Evolutionary conservation across 1,284 basidiomycete genomes (phyloP), one percentile per base, ranked within the genome.

Genomic region (Cryptococcus deneoformans): DNA sequence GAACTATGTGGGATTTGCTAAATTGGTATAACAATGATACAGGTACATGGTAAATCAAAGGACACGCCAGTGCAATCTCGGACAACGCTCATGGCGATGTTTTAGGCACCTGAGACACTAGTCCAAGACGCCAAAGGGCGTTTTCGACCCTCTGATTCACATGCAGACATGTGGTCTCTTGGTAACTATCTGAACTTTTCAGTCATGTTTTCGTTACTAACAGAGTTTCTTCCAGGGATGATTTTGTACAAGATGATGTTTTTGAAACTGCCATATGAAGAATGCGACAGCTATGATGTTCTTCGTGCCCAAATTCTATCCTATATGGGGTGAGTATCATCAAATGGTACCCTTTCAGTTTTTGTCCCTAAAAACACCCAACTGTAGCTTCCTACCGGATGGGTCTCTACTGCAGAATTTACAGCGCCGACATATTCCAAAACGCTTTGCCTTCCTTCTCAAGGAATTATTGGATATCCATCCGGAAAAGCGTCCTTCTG

Each of bases 201-300:
- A 16, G n/a, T n/a, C 36, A 43, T 12, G 39, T 34, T 6, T 42
- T 12, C 20, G 36, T 7, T 40, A 43, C 14, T 3, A 6, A 24
- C 7, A 9, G 24, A 9, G 10, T 37, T 50, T 53, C 11, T n/a
- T 29, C 0, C 44, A 79, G 77, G 92, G 16, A 92, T 97, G 88
- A 88, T 97, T 46, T 80, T 97, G 10, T 86, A 96, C 79, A 92
- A 92, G 69, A 82, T 96, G 58, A 78, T 95, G 1, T 97, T 95
- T 77, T 91, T 97, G 76, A 83, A 83, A 37, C 74, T 92, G 20
- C 91, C 91, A 0, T 94, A 91, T 67, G 81, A 80, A 20, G 84
- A 87, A 62, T 86, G 87, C 0, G 79, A 82, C 3, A 81, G 83
- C 55, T 81, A 80, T 20, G 81, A 80, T 20, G 81, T 74, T 43